phyloP scores from a whole-genome alignment of 192 early-diverging fungal genomes.

The Allomyces macrogynus region DNA sequence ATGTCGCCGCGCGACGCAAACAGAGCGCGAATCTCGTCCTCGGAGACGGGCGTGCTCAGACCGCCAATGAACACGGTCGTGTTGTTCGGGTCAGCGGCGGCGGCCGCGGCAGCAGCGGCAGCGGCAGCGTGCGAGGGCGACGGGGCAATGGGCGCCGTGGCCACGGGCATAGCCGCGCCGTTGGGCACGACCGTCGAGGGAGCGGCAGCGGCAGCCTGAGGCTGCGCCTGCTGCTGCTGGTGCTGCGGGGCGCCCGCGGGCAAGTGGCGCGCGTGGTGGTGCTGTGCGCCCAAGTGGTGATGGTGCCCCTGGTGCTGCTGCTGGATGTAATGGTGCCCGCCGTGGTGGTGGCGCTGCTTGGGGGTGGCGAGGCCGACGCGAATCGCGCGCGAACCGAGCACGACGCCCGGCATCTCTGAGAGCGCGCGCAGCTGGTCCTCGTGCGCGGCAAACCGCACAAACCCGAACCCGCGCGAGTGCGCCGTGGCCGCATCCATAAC shows the following conservation, averaged over 20 bases:
- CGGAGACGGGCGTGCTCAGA: constrained; percentile 53
- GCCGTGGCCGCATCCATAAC: constrained; percentile 71
- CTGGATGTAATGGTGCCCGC: background rate
- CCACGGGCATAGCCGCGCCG: background rate
- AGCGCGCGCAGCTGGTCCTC: constrained; percentile 73
- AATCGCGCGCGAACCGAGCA: constrained; percentile 65
- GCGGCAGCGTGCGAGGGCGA: background rate
- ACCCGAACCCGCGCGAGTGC: constrained; percentile 76
- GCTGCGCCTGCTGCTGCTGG: constrained; percentile 4
- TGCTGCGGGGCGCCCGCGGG: constrained; percentile 7
- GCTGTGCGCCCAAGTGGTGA: constrained; percentile 6
- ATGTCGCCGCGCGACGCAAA: constrained; percentile 85
- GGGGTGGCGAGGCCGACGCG: constrained; percentile 77
- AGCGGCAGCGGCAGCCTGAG: too few relatives aligned
- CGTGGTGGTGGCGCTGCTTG: constrained; percentile 9
- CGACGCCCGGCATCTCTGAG: constrained; percentile 70
- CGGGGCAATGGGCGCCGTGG: background rate
- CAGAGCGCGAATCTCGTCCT: constrained; percentile 63
- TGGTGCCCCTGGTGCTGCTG: constrained; percentile 7
- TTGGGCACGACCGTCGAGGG: background rate
- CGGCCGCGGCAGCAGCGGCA: background rate
- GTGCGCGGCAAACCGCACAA: constrained; percentile 79
- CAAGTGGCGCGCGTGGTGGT: constrained; percentile 6
- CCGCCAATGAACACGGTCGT: constrained; percentile 97
- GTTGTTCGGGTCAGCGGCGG: constrained; percentile 55